A percentile compares a stretch with the other conserved stretches of the same genome.
phyloP scores from a whole-genome alignment of 1,139 yeast species.

The Hyphopichia wangnamkhiaoensis region DNA sequence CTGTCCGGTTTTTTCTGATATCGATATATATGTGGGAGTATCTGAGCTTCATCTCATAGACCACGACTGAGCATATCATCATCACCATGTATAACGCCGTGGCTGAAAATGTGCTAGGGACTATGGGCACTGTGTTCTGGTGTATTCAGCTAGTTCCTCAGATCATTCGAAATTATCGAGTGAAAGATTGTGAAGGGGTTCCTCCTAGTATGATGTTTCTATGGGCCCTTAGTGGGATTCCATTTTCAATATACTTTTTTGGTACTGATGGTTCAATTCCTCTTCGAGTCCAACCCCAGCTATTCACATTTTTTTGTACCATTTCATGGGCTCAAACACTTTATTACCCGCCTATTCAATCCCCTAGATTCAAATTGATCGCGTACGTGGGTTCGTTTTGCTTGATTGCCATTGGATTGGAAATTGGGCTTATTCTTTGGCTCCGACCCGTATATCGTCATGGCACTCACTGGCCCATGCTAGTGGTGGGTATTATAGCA shows the following conservation, averaged over 20 bases:
- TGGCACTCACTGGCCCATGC: slow-evolving; percentile 73
- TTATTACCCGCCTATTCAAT: slow-evolving; percentile 73
- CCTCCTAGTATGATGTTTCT: slow-evolving; percentile 83
- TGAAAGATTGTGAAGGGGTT: slow-evolving; percentile 81
- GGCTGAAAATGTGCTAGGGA: slow-evolving; percentile 81
- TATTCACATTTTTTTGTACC: slow-evolving; percentile 72
- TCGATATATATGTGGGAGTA: too few relatives aligned
- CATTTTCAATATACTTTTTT: slow-evolving; percentile 79
- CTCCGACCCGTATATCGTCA: slow-evolving; percentile 62
- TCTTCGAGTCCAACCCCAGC: slow-evolving; percentile 80
- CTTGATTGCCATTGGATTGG: slow-evolving; percentile 55
- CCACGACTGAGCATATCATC: too few relatives aligned
- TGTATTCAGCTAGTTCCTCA: slow-evolving; percentile 89
- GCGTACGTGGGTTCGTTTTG: slow-evolving; percentile 38
- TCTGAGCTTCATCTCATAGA: too few relatives aligned
- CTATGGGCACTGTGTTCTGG: slow-evolving; percentile 89
- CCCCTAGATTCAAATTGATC: slow-evolving; percentile 39
- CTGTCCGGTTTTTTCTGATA: too few relatives aligned
- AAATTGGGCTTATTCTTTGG: slow-evolving; percentile 73
- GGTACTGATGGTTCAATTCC: slow-evolving; percentile 74
- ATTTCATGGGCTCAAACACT: slow-evolving; percentile 71
- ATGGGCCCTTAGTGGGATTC: slow-evolving; percentile 83
- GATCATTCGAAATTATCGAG: slow-evolving; percentile 65
- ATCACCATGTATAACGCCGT: slow-evolving; percentile 27
- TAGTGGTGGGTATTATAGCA: slow-evolving; percentile 78